Percentiles rank a stretch among this genome's conserved stretches.
These are phyloP conservation scores for Sutorius australiensis DNA, from an alignment of 768 basidiomycete species.

Conservation along the genomic window DNA sequence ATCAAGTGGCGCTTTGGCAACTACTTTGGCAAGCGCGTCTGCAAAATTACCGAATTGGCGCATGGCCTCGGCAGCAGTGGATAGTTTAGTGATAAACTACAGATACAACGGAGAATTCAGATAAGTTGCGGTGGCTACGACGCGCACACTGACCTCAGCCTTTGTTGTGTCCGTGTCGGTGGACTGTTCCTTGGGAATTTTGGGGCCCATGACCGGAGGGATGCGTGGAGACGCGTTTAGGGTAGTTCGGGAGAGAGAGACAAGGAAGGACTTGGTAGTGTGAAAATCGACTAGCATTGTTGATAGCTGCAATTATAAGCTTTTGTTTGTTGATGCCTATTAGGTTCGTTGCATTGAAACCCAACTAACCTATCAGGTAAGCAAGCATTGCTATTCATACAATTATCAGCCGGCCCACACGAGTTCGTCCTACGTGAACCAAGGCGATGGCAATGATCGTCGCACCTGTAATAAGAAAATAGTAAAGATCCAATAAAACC, in stretches of 20 bases:
- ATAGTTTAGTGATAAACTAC: constrained; percentile 55
- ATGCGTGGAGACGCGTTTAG: constrained; percentile 26
- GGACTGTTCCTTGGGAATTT: constrained; percentile 22
- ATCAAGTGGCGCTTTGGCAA: constrained; percentile 37
- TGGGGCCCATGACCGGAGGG: constrained; percentile 23
- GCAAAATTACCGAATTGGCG: constrained; percentile 58
- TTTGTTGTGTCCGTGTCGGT: constrained; percentile 27
- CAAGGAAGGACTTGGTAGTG: constrained; percentile 39
- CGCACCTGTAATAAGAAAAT: constrained; percentile 8
- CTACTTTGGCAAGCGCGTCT: constrained; percentile 53
- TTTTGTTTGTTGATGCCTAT: constrained; percentile 39
- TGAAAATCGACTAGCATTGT: constrained; percentile 38
- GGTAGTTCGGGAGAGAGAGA: constrained; percentile 22
- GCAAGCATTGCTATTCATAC: constrained; percentile 28
- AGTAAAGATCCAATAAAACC: not conserved
- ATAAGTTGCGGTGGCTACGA: constrained; percentile 10
- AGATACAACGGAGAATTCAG: constrained; percentile 21
- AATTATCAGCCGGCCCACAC: constrained; percentile 10
- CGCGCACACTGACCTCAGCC: constrained; percentile 28
- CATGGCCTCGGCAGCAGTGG: constrained; percentile 58
- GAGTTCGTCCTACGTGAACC: constrained; percentile 9
- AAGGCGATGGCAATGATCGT: constrained; percentile 1
- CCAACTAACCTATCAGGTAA: constrained; percentile 36
- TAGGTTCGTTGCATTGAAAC: constrained; percentile 36
- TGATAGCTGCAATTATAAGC: constrained; percentile 38